Percentiles rank a stretch among this genome's conserved stretches.
Conservation (phyloP, 2,329 filamentous ascomycete genomes). For the Penicillium sp. region DNA sequence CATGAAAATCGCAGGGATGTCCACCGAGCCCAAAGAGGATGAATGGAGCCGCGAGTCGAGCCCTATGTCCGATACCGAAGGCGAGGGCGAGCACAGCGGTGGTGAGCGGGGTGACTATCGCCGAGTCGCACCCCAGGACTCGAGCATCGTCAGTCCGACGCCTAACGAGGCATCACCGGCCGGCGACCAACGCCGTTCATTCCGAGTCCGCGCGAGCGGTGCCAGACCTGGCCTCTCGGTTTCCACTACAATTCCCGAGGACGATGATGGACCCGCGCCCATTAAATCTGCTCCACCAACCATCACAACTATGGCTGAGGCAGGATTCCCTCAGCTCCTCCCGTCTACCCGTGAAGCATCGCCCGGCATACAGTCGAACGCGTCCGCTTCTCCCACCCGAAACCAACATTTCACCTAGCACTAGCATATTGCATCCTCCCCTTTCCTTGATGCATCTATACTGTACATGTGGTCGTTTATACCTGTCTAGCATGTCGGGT, state of each 20-base stretch:
- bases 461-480: constrained; percentile 15
- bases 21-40: constrained; percentile 65
- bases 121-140: constrained; percentile 27
- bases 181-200: constrained; percentile 33
- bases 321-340: constrained; percentile 22
- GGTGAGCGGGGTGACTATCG: constrained; percentile 30
- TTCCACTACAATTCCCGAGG: constrained; percentile 34
- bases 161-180: constrained; percentile 24
- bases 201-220: constrained; percentile 36
- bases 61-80: constrained; percentile 31
- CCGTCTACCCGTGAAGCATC: constrained; percentile 22
- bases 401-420: constrained; percentile 12
- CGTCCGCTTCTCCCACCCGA: constrained; percentile 19
- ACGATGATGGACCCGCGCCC: constrained; percentile 30
- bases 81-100: constrained; percentile 24
- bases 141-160: constrained; percentile 18
- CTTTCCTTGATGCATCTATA: constrained; percentile 20
- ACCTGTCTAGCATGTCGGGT: constrained; percentile 4
- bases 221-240: constrained; percentile 33
- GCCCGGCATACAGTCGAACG: constrained; percentile 30
- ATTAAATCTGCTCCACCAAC: constrained; percentile 36
- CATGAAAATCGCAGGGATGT: constrained; percentile 90
- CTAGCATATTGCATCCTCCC: constrained; percentile 15
- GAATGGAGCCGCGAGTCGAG: constrained; percentile 28
- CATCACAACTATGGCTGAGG: constrained; percentile 29